phyloP scores from a whole-genome alignment of 164 flowering plant species.

The Tetrastigma voinierianum region DNA sequence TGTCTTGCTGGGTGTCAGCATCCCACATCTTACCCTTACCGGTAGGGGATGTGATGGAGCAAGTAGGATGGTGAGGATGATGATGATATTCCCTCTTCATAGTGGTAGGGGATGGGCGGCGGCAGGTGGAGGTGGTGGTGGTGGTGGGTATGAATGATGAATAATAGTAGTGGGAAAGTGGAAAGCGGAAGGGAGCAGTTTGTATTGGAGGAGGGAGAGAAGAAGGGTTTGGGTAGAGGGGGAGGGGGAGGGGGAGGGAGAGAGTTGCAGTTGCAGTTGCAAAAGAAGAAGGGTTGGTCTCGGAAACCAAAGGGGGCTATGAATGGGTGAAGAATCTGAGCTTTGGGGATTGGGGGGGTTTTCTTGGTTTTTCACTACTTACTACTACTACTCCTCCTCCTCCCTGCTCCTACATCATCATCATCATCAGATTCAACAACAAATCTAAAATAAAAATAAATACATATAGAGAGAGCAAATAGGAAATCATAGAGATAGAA shows the following conservation, averaged over 20 bases:
- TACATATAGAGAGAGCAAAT: background rate
- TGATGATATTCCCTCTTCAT: no score
- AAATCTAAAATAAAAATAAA: background rate
- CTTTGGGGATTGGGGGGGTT: conserved; percentile 25
- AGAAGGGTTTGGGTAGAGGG: no score
- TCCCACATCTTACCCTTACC: conserved; percentile 47
- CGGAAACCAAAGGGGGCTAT: conserved; percentile 4
- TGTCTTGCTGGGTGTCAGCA: conserved; percentile 28
- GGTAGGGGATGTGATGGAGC: background rate
- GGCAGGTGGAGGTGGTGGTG: no score
- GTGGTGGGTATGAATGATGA: no score
- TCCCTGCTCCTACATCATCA: no score
- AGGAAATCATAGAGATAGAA: no score
- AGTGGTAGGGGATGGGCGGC: no score
- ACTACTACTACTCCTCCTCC: conserved; percentile 15
- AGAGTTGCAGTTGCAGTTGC: no score
- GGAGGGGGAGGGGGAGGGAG: no score
- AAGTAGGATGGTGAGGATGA: background rate
- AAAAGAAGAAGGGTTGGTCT: background rate
- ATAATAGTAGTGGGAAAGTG: no score
- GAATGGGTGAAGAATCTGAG: conserved; percentile 26
- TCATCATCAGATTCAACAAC: background rate
- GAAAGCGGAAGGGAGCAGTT: no score
- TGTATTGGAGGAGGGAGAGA: no score
- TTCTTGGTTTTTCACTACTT: conserved; percentile 17